Base-by-base conservation (phyloP, 1,284 basidiomycete species). In the Malassezia japonica region DNA sequence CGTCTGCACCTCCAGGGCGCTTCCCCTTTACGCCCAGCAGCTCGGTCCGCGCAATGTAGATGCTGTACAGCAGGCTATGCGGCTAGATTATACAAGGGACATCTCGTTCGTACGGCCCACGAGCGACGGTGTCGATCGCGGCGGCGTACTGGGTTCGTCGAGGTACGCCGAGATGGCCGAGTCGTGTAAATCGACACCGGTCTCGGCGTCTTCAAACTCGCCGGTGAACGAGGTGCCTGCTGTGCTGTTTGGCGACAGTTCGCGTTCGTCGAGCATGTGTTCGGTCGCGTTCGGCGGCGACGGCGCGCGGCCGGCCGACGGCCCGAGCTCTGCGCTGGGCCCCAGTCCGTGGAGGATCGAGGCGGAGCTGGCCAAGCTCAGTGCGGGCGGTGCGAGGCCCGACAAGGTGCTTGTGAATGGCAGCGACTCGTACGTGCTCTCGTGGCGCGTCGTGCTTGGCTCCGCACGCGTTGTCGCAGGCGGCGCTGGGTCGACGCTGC, bases 191-290 rank as follows among this genome's bases (percentile, higher is more conserved):
- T 42, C 40, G 27, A 47, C 42, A 15, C 45, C 46, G n/a, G 53
- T 40, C 42, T 63, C 66, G 16, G 56, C 59, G 31, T 67, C 64
- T 46, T 70, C 64, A 52, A 62, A 70, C 28, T 69, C 67, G n/a
- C 59, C 50, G 4, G 57, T 64, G 25, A 31, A 25, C 13, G 50
- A 52, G 9, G 50, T 41, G 24, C 50, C 48, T 28, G 42, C 27
- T 31, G 50, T 47, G 16, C 50, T 52, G 38, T 46, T 52, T 2
- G 50, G 44, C 0, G 59, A 65, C 10, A 65, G 48, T 32, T 67
- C 58, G 25, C 60, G 64, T 21, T 67, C 59, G 28, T 46, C 53
- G 40, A 21, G 56, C 51, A 20, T 52, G 48, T 38, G 49, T 53
- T 10, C 50, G 46, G 28, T 59, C 57, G 31, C 61, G 52, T 15